Percentiles rank a stretch among this genome's conserved stretches.
Evolutionary conservation across 192 early-diverging fungal genomes (phyloP).

Genomic region (Podila epigama): DNA sequence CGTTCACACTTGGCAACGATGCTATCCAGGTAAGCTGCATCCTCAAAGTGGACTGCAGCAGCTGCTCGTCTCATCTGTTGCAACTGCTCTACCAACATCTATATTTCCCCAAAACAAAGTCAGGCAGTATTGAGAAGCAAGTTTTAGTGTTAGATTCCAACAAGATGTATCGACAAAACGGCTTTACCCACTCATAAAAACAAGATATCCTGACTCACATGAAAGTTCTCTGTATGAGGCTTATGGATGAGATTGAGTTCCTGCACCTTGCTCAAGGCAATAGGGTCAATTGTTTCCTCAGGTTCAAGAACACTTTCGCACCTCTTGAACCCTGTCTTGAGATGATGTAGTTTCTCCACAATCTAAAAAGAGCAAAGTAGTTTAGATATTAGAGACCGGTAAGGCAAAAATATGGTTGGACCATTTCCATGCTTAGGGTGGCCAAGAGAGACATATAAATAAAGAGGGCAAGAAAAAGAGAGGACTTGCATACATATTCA

Average conservation of each 20-base stretch:
- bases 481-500: conserved; percentile 18
- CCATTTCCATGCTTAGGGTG: neutral
- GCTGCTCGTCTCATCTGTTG: conserved; percentile 11
- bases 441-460: neutral
- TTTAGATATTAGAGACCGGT: no score
- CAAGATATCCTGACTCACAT: neutral
- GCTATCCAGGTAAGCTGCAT: neutral
- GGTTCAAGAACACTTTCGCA: neutral
- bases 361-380: conserved; percentile 6
- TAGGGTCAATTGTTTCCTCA: neutral
- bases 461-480: neutral
- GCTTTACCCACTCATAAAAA: neutral
- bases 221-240: conserved; percentile 25
- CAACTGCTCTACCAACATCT: conserved; percentile 16
- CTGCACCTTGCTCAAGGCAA: conserved; percentile 4
- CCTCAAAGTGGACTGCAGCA: conserved; percentile 4
- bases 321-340: conserved; percentile 15
- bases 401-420: no score
- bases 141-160: neutral
- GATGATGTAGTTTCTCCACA: conserved; percentile 1
- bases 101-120: neutral
- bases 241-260: conserved; percentile 16
- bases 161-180: neutral
- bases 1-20: conserved; percentile 21
- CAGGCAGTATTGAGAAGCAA: neutral